Evolutionary conservation across 257 asterid genomes (phyloP).

Genomic region (Verbascum thapsus): DNA sequence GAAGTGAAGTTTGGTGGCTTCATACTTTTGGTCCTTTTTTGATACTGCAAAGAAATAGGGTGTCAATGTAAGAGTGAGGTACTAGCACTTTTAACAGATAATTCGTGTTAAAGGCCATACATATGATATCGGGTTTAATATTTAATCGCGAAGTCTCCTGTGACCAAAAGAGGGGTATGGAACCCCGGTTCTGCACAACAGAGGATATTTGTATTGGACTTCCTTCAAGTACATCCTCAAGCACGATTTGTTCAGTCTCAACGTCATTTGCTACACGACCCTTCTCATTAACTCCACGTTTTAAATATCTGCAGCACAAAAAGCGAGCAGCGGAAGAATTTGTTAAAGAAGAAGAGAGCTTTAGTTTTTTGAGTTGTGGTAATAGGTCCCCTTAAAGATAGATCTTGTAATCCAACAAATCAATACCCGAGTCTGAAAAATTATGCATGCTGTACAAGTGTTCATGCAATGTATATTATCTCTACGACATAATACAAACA

Average conservation of each 20-base stretch:
- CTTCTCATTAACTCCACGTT: constrained; percentile 91
- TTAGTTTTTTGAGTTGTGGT: neutral
- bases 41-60: constrained; percentile 58
- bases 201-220: constrained; percentile 65
- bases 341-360: constrained; percentile 2
- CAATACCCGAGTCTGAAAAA: constrained; percentile 6
- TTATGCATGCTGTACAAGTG: constrained; percentile 2
- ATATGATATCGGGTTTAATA: constrained; percentile 81
- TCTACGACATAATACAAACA: too few species aligned
- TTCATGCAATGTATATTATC: too few species aligned
- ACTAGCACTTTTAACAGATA: constrained; percentile 20
- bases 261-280: constrained; percentile 98
- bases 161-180: constrained; percentile 98
- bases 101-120: constrained; percentile 47
- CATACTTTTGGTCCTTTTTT: constrained; percentile 67
- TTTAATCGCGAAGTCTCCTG: constrained; percentile 87
- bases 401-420: constrained; percentile 17
- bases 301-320: constrained; percentile 59
- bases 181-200: constrained; percentile 89
- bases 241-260: constrained; percentile 94
- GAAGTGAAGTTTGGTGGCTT: constrained; percentile 92
- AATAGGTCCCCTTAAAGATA: neutral
- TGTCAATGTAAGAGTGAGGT: constrained; percentile 26
- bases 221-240: constrained; percentile 64
- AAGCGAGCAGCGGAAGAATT: constrained; percentile 23